These are phyloP conservation scores for Fagus crenata DNA, from an alignment of 306 rosid species.

Conservation along the genomic window DNA sequence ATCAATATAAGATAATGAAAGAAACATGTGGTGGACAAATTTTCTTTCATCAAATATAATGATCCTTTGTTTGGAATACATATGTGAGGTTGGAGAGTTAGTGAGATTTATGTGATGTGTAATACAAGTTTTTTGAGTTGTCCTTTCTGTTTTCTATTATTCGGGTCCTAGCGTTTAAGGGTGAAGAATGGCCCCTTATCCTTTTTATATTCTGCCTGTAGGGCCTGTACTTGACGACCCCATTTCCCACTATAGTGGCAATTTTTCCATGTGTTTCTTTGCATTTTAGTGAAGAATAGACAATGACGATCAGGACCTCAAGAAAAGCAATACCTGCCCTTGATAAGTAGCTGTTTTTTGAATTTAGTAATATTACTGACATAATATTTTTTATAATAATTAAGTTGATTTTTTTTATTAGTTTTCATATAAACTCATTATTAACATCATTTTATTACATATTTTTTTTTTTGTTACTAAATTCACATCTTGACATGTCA, in stretches of 20 bases:
- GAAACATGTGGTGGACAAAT: background rate
- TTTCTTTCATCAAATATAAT: no score
- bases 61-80: no score
- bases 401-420: no score
- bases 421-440: no score
- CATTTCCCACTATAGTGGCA: background rate
- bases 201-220: background rate
- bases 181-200: background rate
- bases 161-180: background rate
- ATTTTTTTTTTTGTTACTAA: no score
- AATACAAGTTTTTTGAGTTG: background rate
- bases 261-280: background rate
- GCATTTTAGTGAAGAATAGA: background rate
- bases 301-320: background rate
- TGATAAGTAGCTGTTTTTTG: background rate
- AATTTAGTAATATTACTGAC: no score
- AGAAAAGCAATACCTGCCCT: background rate
- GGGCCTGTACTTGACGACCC: background rate
- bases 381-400: no score
- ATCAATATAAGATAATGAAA: background rate
- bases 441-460: no score
- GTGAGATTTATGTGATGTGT: background rate
- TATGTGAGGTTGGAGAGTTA: background rate
- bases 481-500: no score
- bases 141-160: background rate